Percentiles rank a stretch among this genome's conserved stretches.
Evolutionary conservation across 306 rosid genomes (phyloP).

Genomic region (Lithocarpus polystachyus): DNA sequence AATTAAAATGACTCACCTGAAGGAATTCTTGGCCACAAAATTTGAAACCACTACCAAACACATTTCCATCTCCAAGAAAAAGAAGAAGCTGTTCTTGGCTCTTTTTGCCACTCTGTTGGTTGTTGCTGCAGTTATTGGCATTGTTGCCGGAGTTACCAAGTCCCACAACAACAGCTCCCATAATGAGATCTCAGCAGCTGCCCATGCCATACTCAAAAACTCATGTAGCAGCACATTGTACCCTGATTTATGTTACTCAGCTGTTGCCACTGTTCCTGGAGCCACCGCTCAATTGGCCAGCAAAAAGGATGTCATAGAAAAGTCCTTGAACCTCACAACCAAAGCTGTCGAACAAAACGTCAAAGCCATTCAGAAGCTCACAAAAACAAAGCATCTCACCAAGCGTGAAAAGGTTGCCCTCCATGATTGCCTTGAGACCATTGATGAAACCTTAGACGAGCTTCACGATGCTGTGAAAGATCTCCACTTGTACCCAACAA

Average conservation of each 20-base stretch:
- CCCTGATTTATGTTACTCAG: slow-evolving; percentile 69
- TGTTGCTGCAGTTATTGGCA: slow-evolving; percentile 31
- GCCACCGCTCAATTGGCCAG: slow-evolving; percentile 24
- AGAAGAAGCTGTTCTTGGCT: slow-evolving; percentile 36
- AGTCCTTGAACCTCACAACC: slow-evolving; percentile 44
- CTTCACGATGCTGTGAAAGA: slow-evolving; percentile 41
- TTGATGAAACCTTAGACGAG: slow-evolving; percentile 64
- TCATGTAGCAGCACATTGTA: slow-evolving; percentile 68
- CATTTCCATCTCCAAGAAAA: slow-evolving; percentile 25
- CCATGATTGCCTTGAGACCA: slow-evolving; percentile 65
- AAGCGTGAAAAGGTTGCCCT: slow-evolving; percentile 60
- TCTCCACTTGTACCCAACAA: slow-evolving; percentile 40
- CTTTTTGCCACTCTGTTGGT: slow-evolving; percentile 40
- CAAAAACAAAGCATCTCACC: slow-evolving; percentile 20
- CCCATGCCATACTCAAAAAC: slow-evolving; percentile 50
- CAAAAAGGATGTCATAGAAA: slow-evolving; percentile 46
- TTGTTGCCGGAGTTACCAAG: slow-evolving; percentile 38
- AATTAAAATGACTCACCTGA: slow-evolving; percentile 22
- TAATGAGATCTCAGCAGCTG: slow-evolving; percentile 1
- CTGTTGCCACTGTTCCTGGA: slow-evolving; percentile 34
- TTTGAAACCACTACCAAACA: slow-evolving; percentile 22
- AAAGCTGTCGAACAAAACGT: slow-evolving; percentile 46
- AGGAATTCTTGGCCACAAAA: slow-evolving; percentile 35
- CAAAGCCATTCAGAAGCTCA: slow-evolving; percentile 39
- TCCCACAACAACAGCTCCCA: slow-evolving; percentile 15